These are phyloP conservation scores for Pseudogymnoascus sp. DNA, from an alignment of 2,329 filamentous ascomycete genomes.

Conservation along the genomic window DNA sequence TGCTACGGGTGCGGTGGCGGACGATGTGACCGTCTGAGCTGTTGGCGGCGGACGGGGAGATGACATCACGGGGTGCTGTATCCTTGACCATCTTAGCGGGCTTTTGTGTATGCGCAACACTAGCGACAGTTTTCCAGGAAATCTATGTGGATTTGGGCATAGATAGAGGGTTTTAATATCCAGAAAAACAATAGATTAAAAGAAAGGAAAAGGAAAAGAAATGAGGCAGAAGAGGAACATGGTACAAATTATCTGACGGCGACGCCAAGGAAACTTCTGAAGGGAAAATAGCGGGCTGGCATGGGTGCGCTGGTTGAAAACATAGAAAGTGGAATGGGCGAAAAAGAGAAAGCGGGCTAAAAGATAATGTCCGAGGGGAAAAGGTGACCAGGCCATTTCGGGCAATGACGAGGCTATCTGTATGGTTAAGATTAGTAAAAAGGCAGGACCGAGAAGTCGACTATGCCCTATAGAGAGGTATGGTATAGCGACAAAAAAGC, in stretches of 20 bases:
- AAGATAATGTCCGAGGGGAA: neutral
- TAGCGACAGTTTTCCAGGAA: slow-evolving; percentile 15
- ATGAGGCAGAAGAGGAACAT: neutral
- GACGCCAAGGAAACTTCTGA: neutral
- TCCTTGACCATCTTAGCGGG: neutral
- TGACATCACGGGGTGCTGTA: neutral
- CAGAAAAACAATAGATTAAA: neutral
- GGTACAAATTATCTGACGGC: neutral
- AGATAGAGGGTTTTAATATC: neutral
- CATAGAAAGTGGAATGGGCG: neutral
- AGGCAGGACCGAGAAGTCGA: neutral
- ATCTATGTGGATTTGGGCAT: slow-evolving; percentile 14
- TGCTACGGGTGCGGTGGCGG: neutral
- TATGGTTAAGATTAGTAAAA: neutral
- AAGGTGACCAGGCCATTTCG: neutral
- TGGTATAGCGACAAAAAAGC: neutral
- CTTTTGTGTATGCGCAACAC: slow-evolving; percentile 10
- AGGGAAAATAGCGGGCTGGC: neutral
- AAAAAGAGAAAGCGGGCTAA: neutral
- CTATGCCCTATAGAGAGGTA: neutral
- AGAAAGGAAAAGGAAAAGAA: neutral
- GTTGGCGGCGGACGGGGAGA: neutral
- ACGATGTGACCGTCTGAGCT: neutral
- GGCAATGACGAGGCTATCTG: neutral
- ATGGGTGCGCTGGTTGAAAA: neutral